Evolutionary conservation across 257 asterid genomes (phyloP).

Genomic region (Solanum sitiens): DNA sequence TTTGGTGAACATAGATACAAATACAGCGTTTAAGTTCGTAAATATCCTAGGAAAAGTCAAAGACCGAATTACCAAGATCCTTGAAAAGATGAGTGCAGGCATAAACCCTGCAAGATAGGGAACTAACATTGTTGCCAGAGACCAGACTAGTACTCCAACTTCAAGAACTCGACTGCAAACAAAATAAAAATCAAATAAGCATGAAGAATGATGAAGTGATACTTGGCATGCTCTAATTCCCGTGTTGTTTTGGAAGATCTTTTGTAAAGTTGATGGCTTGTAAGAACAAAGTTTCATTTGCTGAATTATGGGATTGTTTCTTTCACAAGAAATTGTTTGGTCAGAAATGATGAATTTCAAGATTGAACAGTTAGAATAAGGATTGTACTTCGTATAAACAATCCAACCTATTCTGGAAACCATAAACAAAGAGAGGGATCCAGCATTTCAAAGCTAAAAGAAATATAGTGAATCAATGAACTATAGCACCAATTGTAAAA

Average conservation of each 20-base stretch:
- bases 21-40: not conserved
- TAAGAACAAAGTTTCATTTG: not conserved
- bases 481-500: not conserved
- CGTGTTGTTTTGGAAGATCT: not conserved
- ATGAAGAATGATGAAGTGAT: not conserved
- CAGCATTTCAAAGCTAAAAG: not conserved
- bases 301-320: not conserved
- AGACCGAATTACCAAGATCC: conserved; percentile 61
- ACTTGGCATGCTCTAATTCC: not conserved
- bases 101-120: conserved; percentile 74
- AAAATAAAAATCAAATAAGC: not conserved
- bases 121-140: conserved; percentile 79
- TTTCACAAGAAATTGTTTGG: not conserved
- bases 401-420: not conserved
- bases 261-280: not conserved
- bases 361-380: not conserved
- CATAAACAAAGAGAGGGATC: not conserved
- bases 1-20: not conserved
- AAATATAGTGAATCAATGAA: not conserved
- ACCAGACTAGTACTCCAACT: conserved; percentile 84
- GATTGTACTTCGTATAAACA: not conserved
- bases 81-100: conserved; percentile 83
- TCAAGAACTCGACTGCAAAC: conserved; percentile 77
- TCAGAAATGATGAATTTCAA: not conserved
- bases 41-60: not conserved